phyloP scores from a whole-genome alignment of 2,329 filamentous ascomycete genomes.

The Penicillium sclerotigenum region DNA sequence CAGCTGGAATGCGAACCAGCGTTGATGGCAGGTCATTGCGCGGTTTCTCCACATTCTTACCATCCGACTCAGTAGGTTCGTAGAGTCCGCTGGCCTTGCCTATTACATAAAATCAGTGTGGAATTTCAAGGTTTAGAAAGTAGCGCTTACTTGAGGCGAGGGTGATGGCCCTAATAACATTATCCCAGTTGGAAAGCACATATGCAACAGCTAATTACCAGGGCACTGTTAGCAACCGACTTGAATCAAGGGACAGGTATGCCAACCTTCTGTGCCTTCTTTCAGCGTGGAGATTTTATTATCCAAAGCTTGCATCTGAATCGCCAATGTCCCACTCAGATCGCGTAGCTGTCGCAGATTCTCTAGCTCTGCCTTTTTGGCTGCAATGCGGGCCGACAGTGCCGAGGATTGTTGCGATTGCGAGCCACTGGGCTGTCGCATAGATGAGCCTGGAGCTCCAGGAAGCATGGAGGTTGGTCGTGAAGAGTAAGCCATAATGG shows the following conservation, averaged over 20 bases:
- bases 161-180: constrained; percentile 60
- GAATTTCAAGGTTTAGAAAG: constrained; percentile 6
- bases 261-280: constrained; percentile 59
- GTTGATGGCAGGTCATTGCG: constrained; percentile 61
- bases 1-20: constrained; percentile 44
- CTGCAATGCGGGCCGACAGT: constrained; percentile 59
- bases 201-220: constrained; percentile 55
- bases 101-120: constrained; percentile 11
- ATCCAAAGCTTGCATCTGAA: constrained; percentile 62
- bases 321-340: constrained; percentile 58
- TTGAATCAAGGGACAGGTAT: background rate
- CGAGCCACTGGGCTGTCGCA: constrained; percentile 31
- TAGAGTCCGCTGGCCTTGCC: constrained; percentile 28
- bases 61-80: constrained; percentile 7
- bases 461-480: constrained; percentile 35
- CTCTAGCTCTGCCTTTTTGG: constrained; percentile 62
- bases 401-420: constrained; percentile 52
- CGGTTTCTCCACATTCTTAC: constrained; percentile 55
- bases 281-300: constrained; percentile 59
- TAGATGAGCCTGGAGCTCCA: constrained; percentile 25
- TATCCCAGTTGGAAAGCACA: constrained; percentile 66
- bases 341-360: constrained; percentile 61
- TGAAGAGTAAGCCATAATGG: constrained; percentile 38
- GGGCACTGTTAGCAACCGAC: constrained; percentile 2
- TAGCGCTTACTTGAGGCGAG: constrained; percentile 59